Base-by-base conservation (phyloP, 495 filamentous ascomycete species). In the Penicillium robsamsonii region DNA sequence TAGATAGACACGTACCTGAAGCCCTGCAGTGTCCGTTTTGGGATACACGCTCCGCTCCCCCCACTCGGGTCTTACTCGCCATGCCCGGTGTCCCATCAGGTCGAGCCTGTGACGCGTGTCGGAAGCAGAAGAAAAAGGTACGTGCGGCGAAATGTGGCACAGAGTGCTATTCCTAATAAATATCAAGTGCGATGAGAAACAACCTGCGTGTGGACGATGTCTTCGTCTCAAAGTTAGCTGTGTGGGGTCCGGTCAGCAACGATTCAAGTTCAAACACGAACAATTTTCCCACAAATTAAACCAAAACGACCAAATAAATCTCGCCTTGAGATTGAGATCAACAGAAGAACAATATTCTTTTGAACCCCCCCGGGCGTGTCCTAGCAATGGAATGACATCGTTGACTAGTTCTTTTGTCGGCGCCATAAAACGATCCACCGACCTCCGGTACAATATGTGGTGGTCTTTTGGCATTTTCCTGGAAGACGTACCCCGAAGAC, bases 111-210 rank as follows among this genome's bases (percentile, higher is more conserved):
- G 74, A 80, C 29, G 72, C 62, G 7, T 83, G 79, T 60, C 76
- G 79, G 29, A 73, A 75, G 47, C 73, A 75, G 52, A 83, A 80
- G 70, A 81, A 83, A 64, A 81, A 81, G 72, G 79, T 81, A 62
- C 24, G 52, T 31, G 3, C 9, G 27, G n/a, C 2, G 1, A 12
- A 20, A 7, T 29, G 1, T 22, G 35, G 2, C 10, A 22, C 6
- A 25, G 20, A 46, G 0, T 22, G 17, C 2, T 33, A 51, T 20
- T 5, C 43, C 29, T 40, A 17, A 59, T 25, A 22, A 17, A 17
- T 35, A 10, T 30, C 45, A 43, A 79, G 76, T 79, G 76, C 51
- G 76, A 79, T 55, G 70, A 69, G 57, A 64, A 62, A 50, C 67
- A 60, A 46, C 75, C 75, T 6, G 9, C 67, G 17, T 82, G 79